These are phyloP conservation scores for Prunus dulcis DNA, from an alignment of 306 rosid genomes.

Conservation along the genomic window DNA sequence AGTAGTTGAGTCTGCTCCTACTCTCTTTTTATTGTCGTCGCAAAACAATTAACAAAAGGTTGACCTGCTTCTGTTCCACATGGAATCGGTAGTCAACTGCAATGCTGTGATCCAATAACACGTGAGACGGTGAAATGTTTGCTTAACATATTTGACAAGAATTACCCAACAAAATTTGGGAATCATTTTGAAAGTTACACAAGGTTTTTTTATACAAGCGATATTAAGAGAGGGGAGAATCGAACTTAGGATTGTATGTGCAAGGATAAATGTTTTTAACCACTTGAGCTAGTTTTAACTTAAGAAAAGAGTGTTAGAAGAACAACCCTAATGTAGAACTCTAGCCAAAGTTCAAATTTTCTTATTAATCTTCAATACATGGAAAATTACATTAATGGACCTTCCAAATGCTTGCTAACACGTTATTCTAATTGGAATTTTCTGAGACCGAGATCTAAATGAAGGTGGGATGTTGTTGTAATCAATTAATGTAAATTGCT, in stretches of 20 bases:
- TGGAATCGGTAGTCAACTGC: not conserved
- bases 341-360: too few relatives aligned
- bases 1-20: slow-evolving; percentile 45
- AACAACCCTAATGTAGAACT: too few relatives aligned
- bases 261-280: too few relatives aligned
- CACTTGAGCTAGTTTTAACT: too few relatives aligned
- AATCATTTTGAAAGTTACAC: not conserved
- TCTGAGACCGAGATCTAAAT: not conserved
- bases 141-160: not conserved
- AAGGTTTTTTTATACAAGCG: not conserved
- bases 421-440: too few relatives aligned
- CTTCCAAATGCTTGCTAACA: too few relatives aligned
- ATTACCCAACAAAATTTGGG: not conserved
- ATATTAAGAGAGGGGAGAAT: too few relatives aligned
- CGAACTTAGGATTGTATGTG: too few relatives aligned
- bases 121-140: not conserved
- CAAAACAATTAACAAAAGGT: not conserved
- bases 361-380: too few relatives aligned
- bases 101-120: not conserved
- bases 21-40: not conserved
- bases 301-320: too few relatives aligned
- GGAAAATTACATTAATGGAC: too few relatives aligned
- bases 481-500: not conserved
- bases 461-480: not conserved
- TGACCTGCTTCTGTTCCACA: not conserved